Evolutionary conservation across 768 basidiomycete species (phyloP).

Genomic region (Pleurotus djamor): DNA sequence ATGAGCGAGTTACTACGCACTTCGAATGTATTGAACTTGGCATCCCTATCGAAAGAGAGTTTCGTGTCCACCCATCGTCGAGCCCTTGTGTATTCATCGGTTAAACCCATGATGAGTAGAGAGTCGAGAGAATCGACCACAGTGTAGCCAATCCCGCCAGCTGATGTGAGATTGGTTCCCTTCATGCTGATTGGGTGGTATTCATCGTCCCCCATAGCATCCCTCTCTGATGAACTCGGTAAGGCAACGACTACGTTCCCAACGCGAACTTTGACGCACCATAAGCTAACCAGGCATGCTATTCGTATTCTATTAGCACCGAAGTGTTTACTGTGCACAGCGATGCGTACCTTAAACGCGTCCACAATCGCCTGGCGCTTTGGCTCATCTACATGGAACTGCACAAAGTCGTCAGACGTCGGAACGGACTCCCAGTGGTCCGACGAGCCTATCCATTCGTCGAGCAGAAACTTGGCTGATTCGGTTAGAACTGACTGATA

Average conservation of each 20-base stretch:
- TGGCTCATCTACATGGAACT: constrained; percentile 48
- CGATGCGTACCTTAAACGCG: constrained; percentile 85
- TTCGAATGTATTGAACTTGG: constrained; percentile 87
- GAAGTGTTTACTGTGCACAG: too few relatives aligned
- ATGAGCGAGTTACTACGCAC: too few relatives aligned
- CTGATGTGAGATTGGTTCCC: constrained; percentile 76
- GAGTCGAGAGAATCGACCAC: constrained; percentile 88
- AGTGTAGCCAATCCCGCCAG: constrained; percentile 86
- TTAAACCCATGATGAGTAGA: constrained; percentile 81
- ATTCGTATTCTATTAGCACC: constrained; percentile 12
- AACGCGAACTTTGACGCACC: constrained; percentile 39
- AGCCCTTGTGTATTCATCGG: constrained; percentile 76
- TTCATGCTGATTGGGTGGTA: constrained; percentile 79
- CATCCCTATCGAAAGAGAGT: constrained; percentile 77
- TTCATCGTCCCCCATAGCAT: constrained; percentile 92
- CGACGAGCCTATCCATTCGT: constrained; percentile 38
- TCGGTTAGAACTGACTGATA: constrained; percentile 16
- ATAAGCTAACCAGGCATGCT: constrained; percentile 89
- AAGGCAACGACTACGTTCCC: background rate
- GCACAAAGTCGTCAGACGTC: constrained; percentile 7
- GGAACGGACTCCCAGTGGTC: constrained; percentile 32
- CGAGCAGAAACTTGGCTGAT: constrained; percentile 14
- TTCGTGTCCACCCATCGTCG: constrained; percentile 71
- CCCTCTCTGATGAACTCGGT: constrained; percentile 51
- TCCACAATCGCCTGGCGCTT: constrained; percentile 71